A percentile compares a stretch with the other conserved stretches of the same genome.
Conservation (phyloP, 2,329 filamentous ascomycete species). For the Neoscytalidium dimidiatum region DNA sequence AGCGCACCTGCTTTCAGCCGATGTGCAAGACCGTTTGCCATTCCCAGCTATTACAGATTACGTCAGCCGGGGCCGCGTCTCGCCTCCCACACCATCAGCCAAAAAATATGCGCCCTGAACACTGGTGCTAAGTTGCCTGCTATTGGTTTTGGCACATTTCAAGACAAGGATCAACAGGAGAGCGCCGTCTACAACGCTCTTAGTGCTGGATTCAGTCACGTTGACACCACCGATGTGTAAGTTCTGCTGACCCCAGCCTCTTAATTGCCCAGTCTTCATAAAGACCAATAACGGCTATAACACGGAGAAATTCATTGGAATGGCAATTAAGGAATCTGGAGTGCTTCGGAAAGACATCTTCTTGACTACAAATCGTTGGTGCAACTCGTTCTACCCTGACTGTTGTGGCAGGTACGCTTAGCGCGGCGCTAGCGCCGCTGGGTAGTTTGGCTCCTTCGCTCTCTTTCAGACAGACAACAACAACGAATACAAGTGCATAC, state of each 20-base stretch:
- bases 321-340: constrained; percentile 63
- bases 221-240: constrained; percentile 22
- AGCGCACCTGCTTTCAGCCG: too few relatives aligned
- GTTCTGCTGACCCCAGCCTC: neutral
- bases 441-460: too few relatives aligned
- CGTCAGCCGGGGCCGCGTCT: too few relatives aligned
- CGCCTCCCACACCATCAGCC: neutral
- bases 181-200: constrained; percentile 24
- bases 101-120: neutral
- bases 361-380: constrained; percentile 69
- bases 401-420: too few relatives aligned
- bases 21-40: too few relatives aligned
- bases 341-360: constrained; percentile 67
- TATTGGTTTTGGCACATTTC: constrained; percentile 37
- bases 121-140: neutral
- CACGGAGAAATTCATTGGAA: neutral
- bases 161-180: constrained; percentile 32
- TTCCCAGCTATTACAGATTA: too few relatives aligned
- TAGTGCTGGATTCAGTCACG: constrained; percentile 35
- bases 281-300: neutral
- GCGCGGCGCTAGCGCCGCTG: too few relatives aligned
- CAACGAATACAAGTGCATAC: too few relatives aligned
- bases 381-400: constrained; percentile 48
- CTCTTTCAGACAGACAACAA: too few relatives aligned
- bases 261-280: neutral